A percentile compares a stretch with the other conserved stretches of the same genome.
phyloP scores from a whole-genome alignment of 2,329 filamentous ascomycete species.

The Colletotrichum simmondsii region DNA sequence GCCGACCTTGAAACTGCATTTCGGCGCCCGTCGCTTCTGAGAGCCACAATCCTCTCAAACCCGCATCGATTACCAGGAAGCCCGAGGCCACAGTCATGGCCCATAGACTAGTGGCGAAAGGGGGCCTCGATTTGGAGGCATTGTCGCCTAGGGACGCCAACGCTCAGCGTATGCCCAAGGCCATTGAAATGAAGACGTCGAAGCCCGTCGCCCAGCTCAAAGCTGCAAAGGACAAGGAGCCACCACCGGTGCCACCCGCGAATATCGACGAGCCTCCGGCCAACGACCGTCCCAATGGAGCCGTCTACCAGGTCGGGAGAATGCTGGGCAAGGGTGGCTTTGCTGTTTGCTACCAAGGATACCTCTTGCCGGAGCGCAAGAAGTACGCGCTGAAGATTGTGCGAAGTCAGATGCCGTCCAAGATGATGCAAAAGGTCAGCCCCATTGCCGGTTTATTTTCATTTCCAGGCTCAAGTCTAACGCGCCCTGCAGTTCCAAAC shows the following conservation, averaged over 20 bases:
- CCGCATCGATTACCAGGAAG: not conserved
- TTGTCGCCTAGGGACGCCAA: conserved; percentile 74
- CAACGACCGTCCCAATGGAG: conserved; percentile 74
- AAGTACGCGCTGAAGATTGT: conserved; percentile 85
- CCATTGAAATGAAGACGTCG: conserved; percentile 58
- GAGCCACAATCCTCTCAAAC: conserved; percentile 7
- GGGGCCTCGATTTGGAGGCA: conserved; percentile 68
- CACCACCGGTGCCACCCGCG: conserved; percentile 71
- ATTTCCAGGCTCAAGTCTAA: conserved; percentile 5
- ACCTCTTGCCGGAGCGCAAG: conserved; percentile 73
- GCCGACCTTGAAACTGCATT: not conserved
- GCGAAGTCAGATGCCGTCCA: conserved; percentile 82
- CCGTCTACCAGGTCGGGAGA: conserved; percentile 78
- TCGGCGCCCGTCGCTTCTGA: not conserved
- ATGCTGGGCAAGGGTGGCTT: conserved; percentile 85
- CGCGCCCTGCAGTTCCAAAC: conserved; percentile 68
- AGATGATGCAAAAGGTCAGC: conserved; percentile 84
- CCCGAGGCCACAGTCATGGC: conserved; percentile 49
- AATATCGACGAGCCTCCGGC: conserved; percentile 73
- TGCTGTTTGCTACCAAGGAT: conserved; percentile 82
- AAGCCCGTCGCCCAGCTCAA: conserved; percentile 61
- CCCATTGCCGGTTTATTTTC: too few species aligned
- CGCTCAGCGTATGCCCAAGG: conserved; percentile 63
- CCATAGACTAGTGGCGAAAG: conserved; percentile 60
- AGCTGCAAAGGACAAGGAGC: conserved; percentile 72